Evolutionary conservation across 768 basidiomycete species (phyloP).

Genomic region (Trametes cinnabarina): DNA sequence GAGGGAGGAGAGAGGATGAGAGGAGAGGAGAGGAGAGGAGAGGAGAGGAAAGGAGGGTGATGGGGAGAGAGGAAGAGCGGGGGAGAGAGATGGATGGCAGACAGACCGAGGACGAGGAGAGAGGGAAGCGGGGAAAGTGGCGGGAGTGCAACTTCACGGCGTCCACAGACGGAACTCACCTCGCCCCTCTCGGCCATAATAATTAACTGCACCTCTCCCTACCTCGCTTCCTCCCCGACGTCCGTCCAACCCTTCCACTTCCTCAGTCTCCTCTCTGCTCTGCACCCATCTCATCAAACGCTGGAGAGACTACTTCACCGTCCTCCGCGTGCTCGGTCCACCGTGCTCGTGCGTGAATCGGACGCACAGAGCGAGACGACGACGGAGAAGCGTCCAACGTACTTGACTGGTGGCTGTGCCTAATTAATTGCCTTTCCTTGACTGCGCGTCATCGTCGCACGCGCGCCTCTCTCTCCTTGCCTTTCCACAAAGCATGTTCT

Average conservation of each 20-base stretch:
- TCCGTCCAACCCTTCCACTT: neutral
- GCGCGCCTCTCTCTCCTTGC: neutral
- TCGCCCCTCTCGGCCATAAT: neutral
- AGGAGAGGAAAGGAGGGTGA: neutral
- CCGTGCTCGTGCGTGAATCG: too few species aligned
- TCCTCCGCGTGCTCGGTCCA: too few species aligned
- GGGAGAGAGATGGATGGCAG: neutral
- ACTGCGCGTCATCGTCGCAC: neutral
- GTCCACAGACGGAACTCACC: neutral
- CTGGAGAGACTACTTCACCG: too few species aligned
- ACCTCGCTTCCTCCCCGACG: neutral
- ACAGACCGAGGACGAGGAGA: neutral
- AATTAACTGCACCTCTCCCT: neutral
- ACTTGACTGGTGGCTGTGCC: neutral
- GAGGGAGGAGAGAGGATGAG: neutral
- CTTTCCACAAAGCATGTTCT: neutral
- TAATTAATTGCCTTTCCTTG: neutral
- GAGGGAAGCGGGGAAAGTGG: neutral
- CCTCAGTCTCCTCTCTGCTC: neutral
- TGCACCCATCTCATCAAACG: too few species aligned
- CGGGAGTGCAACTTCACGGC: too few species aligned
- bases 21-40: neutral
- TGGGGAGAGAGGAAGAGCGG: neutral
- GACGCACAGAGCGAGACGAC: too few species aligned
- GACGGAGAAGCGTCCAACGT: neutral